Conservation (phyloP, 495 filamentous ascomycete species). For the Aspergillus campestris region DNA sequence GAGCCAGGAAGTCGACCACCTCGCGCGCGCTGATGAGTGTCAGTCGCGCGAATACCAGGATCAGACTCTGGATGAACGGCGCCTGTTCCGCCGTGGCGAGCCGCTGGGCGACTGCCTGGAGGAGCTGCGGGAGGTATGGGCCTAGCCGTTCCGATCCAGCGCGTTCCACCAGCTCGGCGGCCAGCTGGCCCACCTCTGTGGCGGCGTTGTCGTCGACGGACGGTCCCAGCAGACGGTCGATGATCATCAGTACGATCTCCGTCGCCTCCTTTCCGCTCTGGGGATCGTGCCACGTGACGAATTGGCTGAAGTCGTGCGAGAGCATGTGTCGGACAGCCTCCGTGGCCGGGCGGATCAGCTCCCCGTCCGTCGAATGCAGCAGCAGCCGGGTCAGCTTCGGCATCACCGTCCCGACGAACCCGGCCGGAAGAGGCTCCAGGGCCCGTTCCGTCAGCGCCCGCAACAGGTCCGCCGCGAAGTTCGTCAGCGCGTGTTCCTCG, state of each 20-base stretch:
- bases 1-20: constrained; percentile 82
- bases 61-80: constrained; percentile 83
- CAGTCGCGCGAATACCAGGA: constrained; percentile 88
- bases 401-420: constrained; percentile 75
- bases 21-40: constrained; percentile 77
- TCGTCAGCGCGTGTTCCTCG: constrained; percentile 71
- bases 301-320: constrained; percentile 75
- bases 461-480: constrained; percentile 77
- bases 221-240: constrained; percentile 83
- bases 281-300: constrained; percentile 68
- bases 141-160: constrained; percentile 84
- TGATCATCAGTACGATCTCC: constrained; percentile 81
- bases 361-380: constrained; percentile 69
- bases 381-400: constrained; percentile 81
- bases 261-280: constrained; percentile 72
- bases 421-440: constrained; percentile 71
- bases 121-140: constrained; percentile 80
- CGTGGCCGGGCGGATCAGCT: constrained; percentile 79
- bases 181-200: constrained; percentile 90
- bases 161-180: constrained; percentile 90
- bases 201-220: constrained; percentile 80
- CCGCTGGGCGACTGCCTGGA: constrained; percentile 81
- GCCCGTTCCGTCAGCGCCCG: constrained; percentile 73
- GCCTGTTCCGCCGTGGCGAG: constrained; percentile 72
- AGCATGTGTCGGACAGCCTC: constrained; percentile 81